A percentile compares a stretch with the other conserved stretches of the same genome.
These are phyloP conservation scores for Fomitopsis schrenkii DNA, from an alignment of 1,284 basidiomycete species.

Conservation along the genomic window DNA sequence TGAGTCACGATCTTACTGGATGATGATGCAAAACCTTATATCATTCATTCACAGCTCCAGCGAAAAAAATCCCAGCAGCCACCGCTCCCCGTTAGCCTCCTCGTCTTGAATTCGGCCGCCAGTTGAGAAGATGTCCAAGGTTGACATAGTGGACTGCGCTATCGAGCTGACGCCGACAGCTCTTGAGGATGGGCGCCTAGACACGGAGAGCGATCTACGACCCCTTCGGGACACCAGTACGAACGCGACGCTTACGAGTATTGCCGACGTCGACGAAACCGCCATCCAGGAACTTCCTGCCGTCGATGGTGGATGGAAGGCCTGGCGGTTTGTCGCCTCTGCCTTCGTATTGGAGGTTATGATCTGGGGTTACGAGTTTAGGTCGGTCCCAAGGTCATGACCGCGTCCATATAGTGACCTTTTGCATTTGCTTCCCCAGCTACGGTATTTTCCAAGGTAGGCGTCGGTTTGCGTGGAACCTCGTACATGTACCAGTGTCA, in stretches of 20 bases:
- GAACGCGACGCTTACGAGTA: not conserved
- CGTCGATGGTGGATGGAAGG: slow-evolving; percentile 7
- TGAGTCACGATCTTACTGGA: not conserved
- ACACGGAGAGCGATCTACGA: not conserved
- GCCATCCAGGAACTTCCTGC: slow-evolving; percentile 5
- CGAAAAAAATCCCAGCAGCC: too few relatives aligned
- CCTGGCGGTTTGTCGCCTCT: slow-evolving; percentile 8
- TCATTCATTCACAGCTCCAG: not conserved
- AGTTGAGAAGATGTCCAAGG: not conserved
- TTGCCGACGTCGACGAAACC: not conserved
- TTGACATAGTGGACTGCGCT: not conserved
- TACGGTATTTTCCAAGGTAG: slow-evolving; percentile 13
- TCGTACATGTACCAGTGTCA: too few relatives aligned
- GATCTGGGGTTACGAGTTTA: slow-evolving; percentile 9
- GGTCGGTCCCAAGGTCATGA: not conserved
- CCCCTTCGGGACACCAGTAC: not conserved
- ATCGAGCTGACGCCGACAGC: not conserved
- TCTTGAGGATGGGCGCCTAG: not conserved
- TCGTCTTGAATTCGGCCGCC: too few relatives aligned
- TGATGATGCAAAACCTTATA: not conserved
- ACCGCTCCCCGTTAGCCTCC: too few relatives aligned
- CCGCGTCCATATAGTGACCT: not conserved
- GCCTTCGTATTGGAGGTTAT: slow-evolving; percentile 8
- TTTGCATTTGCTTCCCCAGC: not conserved
- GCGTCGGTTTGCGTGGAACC: not conserved